Percentiles rank a stretch among this genome's conserved stretches.
phyloP scores from a whole-genome alignment of 2,329 filamentous ascomycete genomes.

The Cladosporium velox region DNA sequence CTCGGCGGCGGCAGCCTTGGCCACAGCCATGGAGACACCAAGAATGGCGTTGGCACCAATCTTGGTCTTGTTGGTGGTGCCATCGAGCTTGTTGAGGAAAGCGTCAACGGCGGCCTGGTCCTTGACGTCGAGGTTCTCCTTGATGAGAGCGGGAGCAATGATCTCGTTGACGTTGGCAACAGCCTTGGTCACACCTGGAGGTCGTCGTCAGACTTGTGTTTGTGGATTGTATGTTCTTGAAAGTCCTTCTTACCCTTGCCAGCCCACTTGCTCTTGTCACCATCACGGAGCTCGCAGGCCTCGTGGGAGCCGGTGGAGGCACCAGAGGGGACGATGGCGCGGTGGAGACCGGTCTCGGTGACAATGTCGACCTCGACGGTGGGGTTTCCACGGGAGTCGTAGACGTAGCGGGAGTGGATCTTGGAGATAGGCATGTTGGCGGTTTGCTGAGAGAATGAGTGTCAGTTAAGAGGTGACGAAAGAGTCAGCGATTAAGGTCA shows the following conservation, averaged over 20 bases:
- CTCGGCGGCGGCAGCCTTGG: slow-evolving; percentile 58
- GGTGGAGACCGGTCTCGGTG: slow-evolving; percentile 94
- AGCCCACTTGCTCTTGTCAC: slow-evolving; percentile 54
- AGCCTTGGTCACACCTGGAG: slow-evolving; percentile 54
- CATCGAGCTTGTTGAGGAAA: slow-evolving; percentile 58
- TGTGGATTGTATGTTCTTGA: slow-evolving; percentile 7
- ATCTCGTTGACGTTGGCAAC: slow-evolving; percentile 58
- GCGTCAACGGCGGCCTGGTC: slow-evolving; percentile 57
- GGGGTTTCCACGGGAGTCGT: slow-evolving; percentile 96
- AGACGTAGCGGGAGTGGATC: slow-evolving; percentile 75
- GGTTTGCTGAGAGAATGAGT: slow-evolving; percentile 11
- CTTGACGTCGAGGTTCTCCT: slow-evolving; percentile 56
- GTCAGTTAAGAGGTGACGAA: slow-evolving; percentile 1
- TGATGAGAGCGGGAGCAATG: slow-evolving; percentile 58
- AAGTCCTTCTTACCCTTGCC: slow-evolving; percentile 49
- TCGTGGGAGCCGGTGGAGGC: slow-evolving; percentile 75
- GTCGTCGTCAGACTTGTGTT: slow-evolving; percentile 5
- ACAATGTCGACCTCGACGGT: slow-evolving; percentile 98
- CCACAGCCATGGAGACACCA: slow-evolving; percentile 61
- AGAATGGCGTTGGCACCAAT: slow-evolving; percentile 63
- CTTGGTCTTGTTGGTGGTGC: slow-evolving; percentile 60
- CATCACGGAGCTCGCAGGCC: slow-evolving; percentile 57
- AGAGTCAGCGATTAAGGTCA: not conserved
- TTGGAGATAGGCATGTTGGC: slow-evolving; percentile 71
- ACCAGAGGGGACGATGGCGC: slow-evolving; percentile 94